A percentile compares a stretch with the other conserved stretches of the same genome.
These are phyloP conservation scores for Vitellaria paradoxa DNA, from an alignment of 179 eudicot species.

Conservation along the genomic window DNA sequence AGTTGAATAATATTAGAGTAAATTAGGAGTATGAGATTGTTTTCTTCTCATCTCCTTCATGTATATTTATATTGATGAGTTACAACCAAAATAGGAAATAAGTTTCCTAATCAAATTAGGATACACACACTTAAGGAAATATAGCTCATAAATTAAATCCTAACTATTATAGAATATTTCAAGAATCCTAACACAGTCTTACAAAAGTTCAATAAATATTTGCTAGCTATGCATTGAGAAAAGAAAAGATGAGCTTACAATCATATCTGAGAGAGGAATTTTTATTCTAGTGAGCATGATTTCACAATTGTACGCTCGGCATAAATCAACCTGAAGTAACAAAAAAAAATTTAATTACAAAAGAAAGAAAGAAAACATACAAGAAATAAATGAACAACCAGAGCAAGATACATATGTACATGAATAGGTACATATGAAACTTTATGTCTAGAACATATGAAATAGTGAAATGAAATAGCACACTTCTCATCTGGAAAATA, in stretches of 20 bases:
- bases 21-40: no score
- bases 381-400: not conserved
- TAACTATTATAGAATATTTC: no score
- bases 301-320: conserved; percentile 89
- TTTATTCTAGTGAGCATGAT: conserved; percentile 94
- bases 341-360: no score
- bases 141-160: no score
- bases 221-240: not conserved
- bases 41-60: no score
- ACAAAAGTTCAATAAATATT: not conserved
- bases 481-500: not conserved
- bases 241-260: conserved; percentile 47
- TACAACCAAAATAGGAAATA: no score
- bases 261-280: conserved; percentile 84
- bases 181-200: not conserved
- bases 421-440: not conserved
- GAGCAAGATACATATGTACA: not conserved
- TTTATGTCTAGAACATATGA: not conserved
- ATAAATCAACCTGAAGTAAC: conserved; percentile 71
- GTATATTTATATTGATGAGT: not conserved
- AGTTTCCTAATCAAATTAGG: not conserved
- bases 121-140: not conserved
- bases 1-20: not conserved
- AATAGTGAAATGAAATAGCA: not conserved
- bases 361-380: not conserved